phyloP scores from a whole-genome alignment of 495 filamentous ascomycete genomes.

The Penicillium paradoxum region DNA sequence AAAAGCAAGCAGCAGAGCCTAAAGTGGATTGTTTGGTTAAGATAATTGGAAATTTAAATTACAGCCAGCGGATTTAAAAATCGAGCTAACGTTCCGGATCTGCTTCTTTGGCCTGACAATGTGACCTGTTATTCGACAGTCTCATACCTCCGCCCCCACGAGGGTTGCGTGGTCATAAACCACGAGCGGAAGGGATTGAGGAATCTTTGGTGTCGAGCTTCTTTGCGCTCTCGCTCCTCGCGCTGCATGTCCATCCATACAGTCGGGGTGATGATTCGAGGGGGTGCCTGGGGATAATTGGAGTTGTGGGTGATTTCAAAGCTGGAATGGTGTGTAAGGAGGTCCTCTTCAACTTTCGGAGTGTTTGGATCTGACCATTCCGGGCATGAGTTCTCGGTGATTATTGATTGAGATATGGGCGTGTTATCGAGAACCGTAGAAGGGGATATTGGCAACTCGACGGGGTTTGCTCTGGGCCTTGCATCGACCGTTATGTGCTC shows the following conservation, averaged over 20 bases:
- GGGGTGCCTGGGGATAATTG: conserved; percentile 7
- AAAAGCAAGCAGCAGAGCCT: conserved; percentile 3
- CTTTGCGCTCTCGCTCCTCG: conserved; percentile 4
- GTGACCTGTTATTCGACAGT: conserved; percentile 2
- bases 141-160: conserved; percentile 1
- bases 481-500: neutral
- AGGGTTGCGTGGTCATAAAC: conserved; percentile 3
- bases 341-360: neutral
- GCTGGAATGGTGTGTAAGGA: neutral
- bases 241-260: conserved; percentile 17
- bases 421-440: neutral
- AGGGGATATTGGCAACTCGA: neutral
- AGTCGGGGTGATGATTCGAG: conserved; percentile 13
- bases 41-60: neutral
- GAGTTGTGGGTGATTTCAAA: neutral
- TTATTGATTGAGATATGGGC: neutral
- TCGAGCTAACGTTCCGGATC: neutral
- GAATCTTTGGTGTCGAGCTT: conserved; percentile 3
- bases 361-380: neutral
- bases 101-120: neutral
- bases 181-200: conserved; percentile 6
- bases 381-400: neutral
- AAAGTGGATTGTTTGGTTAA: neutral
- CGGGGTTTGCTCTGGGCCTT: neutral
- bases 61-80: neutral